These are phyloP conservation scores for Blastobotrys serpentis DNA, from an alignment of 1,139 yeast genomes.

Conservation along the genomic window DNA sequence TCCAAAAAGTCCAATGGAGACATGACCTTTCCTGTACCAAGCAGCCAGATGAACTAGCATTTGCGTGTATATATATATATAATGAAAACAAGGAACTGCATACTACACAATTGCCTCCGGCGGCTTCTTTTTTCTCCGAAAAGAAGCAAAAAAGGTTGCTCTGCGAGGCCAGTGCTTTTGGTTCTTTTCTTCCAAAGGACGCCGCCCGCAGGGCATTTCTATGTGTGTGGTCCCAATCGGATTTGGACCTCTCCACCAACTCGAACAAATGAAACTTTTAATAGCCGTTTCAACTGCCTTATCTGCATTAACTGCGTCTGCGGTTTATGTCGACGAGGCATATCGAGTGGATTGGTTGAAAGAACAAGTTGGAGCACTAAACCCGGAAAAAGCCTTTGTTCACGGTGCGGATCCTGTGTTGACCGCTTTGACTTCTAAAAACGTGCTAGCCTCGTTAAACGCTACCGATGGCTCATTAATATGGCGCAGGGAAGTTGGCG, in stretches of 20 bases:
- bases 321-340: conserved; percentile 37
- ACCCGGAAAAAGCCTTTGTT: conserved; percentile 17
- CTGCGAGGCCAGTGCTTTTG: too few species aligned
- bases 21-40: background rate
- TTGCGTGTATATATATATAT: background rate
- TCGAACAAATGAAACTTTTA: conserved; percentile 9
- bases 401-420: conserved; percentile 12
- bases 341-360: conserved; percentile 35
- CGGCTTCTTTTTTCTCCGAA: too few species aligned
- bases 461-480: conserved; percentile 26
- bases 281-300: conserved; percentile 6
- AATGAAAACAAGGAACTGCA: too few species aligned
- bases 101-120: too few species aligned
- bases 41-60: conserved; percentile 2
- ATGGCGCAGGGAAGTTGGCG: conserved; percentile 27
- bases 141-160: too few species aligned
- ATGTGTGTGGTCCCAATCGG: conserved; percentile 8
- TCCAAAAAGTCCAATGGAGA: background rate
- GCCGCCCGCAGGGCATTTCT: too few species aligned
- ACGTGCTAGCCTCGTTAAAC: conserved; percentile 28
- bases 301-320: conserved; percentile 14
- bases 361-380: conserved; percentile 28
- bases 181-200: too few species aligned
- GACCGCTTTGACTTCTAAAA: conserved; percentile 22
- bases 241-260: conserved; percentile 4